These are phyloP conservation scores for Suillus cothurnatus DNA, from an alignment of 768 basidiomycete genomes.

Conservation along the genomic window DNA sequence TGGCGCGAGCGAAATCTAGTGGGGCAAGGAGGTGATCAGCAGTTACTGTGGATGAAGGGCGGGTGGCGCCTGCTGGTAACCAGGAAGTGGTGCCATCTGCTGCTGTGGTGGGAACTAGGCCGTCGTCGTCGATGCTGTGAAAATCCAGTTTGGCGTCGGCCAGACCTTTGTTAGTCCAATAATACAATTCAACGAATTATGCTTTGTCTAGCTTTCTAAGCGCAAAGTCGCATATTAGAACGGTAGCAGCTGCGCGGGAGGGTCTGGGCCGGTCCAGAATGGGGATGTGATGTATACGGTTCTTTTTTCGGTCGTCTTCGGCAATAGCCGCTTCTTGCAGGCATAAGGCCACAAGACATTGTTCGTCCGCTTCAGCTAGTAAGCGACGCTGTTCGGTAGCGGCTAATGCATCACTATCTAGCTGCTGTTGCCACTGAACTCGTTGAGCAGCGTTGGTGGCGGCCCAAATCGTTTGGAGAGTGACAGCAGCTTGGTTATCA, in stretches of 20 bases:
- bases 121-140: background rate
- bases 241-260: rapidly evolving
- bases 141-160: background rate
- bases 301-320: background rate
- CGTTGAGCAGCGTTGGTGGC: background rate
- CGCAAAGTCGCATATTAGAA: background rate
- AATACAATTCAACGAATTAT: background rate
- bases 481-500: background rate
- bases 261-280: background rate
- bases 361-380: rapidly evolving
- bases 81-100: background rate
- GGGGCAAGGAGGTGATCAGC: background rate
- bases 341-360: rapidly evolving
- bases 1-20: background rate
- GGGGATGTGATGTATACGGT: background rate
- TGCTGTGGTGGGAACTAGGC: background rate
- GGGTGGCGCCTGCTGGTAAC: too few species aligned
- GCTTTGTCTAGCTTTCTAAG: background rate
- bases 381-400: background rate
- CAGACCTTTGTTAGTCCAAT: background rate
- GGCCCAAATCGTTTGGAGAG: background rate
- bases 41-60: background rate
- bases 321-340: background rate
- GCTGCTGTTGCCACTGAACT: background rate
- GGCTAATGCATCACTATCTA: rapidly evolving